Percentiles rank a stretch among this genome's conserved stretches.
Evolutionary conservation across 2,329 filamentous ascomycete genomes (phyloP).

Genomic region (Sclerotinia spermophila): DNA sequence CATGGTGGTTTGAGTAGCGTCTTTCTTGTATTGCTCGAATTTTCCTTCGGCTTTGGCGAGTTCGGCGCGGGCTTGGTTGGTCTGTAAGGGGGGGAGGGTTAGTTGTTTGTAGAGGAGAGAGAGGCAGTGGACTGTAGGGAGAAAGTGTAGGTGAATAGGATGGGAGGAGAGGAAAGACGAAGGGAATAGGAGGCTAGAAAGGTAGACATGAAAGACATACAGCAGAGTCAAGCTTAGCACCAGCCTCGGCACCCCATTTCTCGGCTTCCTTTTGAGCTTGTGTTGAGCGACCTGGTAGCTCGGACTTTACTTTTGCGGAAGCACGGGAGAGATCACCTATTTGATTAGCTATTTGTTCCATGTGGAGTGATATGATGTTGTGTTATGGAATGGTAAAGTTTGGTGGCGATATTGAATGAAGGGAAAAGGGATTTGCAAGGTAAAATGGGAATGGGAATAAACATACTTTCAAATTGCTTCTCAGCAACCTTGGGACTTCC

Average conservation of each 20-base stretch:
- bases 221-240: slow-evolving; percentile 63
- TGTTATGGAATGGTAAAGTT: too few relatives aligned
- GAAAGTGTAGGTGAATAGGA: neutral
- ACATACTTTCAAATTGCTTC: slow-evolving; percentile 79
- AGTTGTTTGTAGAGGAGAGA: slow-evolving; percentile 15
- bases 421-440: neutral
- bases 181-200: neutral
- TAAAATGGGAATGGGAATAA: neutral
- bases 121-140: neutral
- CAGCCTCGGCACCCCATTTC: slow-evolving; percentile 57
- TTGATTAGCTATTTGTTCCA: slow-evolving; percentile 15
- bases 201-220: slow-evolving; percentile 48
- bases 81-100: slow-evolving; percentile 41
- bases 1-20: slow-evolving; percentile 59
- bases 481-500: slow-evolving; percentile 78
- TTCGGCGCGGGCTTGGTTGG: slow-evolving; percentile 61
- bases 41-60: slow-evolving; percentile 58
- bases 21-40: slow-evolving; percentile 57
- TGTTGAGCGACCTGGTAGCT: slow-evolving; percentile 59
- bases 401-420: neutral
- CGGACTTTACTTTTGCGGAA: slow-evolving; percentile 61
- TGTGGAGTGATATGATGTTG: too few relatives aligned
- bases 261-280: slow-evolving; percentile 63
- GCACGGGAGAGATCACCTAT: slow-evolving; percentile 73
- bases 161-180: neutral